Percentiles rank a stretch among this genome's conserved stretches.
Evolutionary conservation across 2,329 filamentous ascomycete species (phyloP).

Genomic region (Xylariaceae sp.): DNA sequence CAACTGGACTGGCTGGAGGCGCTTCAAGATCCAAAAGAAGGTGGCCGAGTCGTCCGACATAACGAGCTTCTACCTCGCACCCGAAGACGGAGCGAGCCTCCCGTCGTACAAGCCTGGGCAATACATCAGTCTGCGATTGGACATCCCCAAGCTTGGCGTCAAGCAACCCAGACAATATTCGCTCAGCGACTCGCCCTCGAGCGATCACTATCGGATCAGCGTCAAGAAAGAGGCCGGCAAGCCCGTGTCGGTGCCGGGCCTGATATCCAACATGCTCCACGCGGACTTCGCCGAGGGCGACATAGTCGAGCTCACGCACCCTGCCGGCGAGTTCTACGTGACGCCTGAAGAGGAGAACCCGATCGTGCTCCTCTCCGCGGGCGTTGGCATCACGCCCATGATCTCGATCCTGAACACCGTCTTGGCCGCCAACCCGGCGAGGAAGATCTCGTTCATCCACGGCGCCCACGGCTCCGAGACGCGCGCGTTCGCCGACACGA

Average conservation of each 20-base stretch:
- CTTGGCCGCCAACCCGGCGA: conserved; percentile 26
- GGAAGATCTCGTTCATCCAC: conserved; percentile 60
- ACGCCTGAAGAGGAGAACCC: conserved; percentile 46
- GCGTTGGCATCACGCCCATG: conserved; percentile 64
- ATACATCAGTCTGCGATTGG: conserved; percentile 62
- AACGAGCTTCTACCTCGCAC: conserved; percentile 65
- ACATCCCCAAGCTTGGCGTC: conserved; percentile 56
- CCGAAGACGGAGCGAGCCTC: conserved; percentile 52
- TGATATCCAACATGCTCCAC: conserved; percentile 51
- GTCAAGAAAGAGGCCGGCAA: conserved; percentile 58
- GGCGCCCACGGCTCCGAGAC: conserved; percentile 45
- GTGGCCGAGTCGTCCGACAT: conserved; percentile 55
- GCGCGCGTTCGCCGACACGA: conserved; percentile 50
- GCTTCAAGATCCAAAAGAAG: conserved; percentile 54
- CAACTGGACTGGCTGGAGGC: conserved; percentile 44
- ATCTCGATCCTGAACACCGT: conserved; percentile 56
- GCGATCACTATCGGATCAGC: conserved; percentile 63
- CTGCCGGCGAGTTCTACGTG: conserved; percentile 58
- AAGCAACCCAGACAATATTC: conserved; percentile 72
- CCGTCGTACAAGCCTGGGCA: conserved; percentile 64
- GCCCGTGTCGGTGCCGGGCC: conserved; percentile 36
- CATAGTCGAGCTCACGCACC: conserved; percentile 49
- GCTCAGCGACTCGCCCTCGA: conserved; percentile 52
- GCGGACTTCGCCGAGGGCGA: conserved; percentile 44
- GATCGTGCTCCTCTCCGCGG: conserved; percentile 61